phyloP scores from a whole-genome alignment of 805 yeast species.

The Lipomyces starkeyi region DNA sequence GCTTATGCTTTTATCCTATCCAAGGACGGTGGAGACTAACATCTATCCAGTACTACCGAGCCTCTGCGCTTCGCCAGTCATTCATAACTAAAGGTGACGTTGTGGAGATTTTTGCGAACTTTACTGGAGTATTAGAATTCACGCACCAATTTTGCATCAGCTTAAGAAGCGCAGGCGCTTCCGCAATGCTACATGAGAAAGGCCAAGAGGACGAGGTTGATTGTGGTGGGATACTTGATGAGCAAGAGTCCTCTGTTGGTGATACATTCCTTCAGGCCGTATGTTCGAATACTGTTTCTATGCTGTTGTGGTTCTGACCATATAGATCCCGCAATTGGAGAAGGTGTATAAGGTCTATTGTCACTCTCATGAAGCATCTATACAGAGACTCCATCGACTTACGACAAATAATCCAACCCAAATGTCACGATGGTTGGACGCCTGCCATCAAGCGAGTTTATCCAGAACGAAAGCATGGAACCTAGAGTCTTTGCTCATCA shows the following conservation, averaged over 20 bases:
- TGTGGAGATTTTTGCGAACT: constrained; percentile 42
- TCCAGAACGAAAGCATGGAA: constrained; percentile 49
- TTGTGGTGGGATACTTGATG: constrained; percentile 18
- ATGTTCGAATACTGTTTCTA: constrained; percentile 4
- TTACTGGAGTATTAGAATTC: constrained; percentile 44
- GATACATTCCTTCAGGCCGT: constrained; percentile 40
- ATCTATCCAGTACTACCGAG: constrained; percentile 27
- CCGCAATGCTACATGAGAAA: constrained; percentile 10
- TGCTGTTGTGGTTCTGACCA: background rate
- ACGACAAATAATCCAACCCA: constrained; percentile 41
- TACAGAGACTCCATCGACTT: constrained; percentile 41
- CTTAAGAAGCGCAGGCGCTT: constrained; percentile 34
- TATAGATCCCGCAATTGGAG: constrained; percentile 44
- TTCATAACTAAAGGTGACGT: constrained; percentile 47
- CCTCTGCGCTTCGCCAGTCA: constrained; percentile 38
- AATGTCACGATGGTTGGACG: constrained; percentile 46
- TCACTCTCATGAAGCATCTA: constrained; percentile 43
- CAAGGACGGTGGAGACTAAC: constrained; percentile 38
- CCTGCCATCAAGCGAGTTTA: constrained; percentile 43
- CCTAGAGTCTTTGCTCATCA: constrained; percentile 50
- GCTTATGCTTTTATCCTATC: constrained; percentile 26
- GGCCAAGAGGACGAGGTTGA: constrained; percentile 39
- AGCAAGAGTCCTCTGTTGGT: constrained; percentile 42
- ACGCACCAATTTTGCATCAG: constrained; percentile 43
- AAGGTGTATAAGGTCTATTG: constrained; percentile 46